phyloP scores from a whole-genome alignment of 164 flowering plant genomes.

The Akebia trifoliata region DNA sequence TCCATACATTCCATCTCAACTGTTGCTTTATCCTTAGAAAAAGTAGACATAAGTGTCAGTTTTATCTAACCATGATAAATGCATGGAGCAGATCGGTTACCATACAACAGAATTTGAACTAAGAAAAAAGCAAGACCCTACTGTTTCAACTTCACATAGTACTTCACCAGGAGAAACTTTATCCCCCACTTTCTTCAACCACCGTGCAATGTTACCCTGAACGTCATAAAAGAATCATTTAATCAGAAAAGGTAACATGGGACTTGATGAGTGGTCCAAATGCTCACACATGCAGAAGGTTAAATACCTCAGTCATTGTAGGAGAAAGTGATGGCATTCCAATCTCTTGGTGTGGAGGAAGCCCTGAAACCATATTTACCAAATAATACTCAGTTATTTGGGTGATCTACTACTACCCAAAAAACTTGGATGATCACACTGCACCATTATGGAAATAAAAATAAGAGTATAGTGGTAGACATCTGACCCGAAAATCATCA shows the following conservation, averaged over 20 bases:
- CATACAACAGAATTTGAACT: conserved; percentile 1
- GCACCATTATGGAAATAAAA: too few species aligned
- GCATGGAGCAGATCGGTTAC: not conserved
- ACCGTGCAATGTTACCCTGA: conserved; percentile 93
- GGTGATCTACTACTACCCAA: not conserved
- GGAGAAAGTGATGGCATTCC: conserved; percentile 99
- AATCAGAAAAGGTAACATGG: conserved; percentile 3
- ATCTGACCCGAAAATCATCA: too few species aligned
- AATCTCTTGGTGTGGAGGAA: conserved; percentile 93
- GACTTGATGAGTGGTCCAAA: not conserved
- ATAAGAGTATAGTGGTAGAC: too few species aligned
- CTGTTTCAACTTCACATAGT: conserved; percentile 98
- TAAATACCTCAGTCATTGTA: conserved; percentile 85
- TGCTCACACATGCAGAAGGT: conserved; percentile 7
- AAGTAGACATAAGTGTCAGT: not conserved
- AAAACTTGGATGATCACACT: too few species aligned
- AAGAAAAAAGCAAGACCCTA: conserved; percentile 26
- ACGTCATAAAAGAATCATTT: conserved; percentile 8
- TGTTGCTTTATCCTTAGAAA: conserved; percentile 84
- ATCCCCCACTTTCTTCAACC: conserved; percentile 98
- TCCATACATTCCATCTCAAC: conserved; percentile 99
- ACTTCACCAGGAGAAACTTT: conserved; percentile 90
- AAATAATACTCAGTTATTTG: not conserved
- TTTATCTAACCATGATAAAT: not conserved
- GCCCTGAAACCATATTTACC: conserved; percentile 46